Evolutionary conservation across 1,284 basidiomycete species (phyloP), one percentile per base, ranked within the genome.

Genomic region (Sporisorium scitamineum): DNA sequence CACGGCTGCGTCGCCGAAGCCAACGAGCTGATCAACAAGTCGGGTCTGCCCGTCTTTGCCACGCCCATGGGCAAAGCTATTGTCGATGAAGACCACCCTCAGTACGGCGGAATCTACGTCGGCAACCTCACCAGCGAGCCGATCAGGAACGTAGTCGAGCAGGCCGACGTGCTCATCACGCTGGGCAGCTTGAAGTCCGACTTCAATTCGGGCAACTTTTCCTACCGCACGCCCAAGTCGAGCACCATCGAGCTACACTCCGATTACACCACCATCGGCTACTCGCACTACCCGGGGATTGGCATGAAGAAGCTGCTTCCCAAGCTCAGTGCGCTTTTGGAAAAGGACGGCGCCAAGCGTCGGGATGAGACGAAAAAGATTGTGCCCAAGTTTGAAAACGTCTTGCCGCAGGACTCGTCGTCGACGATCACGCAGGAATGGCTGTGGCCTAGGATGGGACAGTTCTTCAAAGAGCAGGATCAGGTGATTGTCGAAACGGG

Each of bases 31-130:
- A 87, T 93, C 55, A 87, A 89, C 63, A 88, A 88, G 53, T 93
- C 92, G 8, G 90, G 90, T 22, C 74, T 83, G 32, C 70, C 80
- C 16, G 75, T 82, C 14, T 80, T 76, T 24, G 67, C 90, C 16
- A 89, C 94, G 0, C 94, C 94, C 0, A 95, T 96, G 94, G 95
- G 94, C 45, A 96, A 96, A 86, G 90, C 91, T 0, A 89, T 91
- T 0, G 87, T 97, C 14, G 89, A 91, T 71, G 96, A 97, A 86
- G 88, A 89, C 50, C 91, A 92, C 65, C 89, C 90, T 20, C 90
- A 93, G n/a, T 97, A 92, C 85, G 94, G 94, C 60, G 95, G 95
- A 16, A 92, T 93, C 83, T 85, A 91, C 87, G 44, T 69, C 50
- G 59, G 53, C 55, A 62, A 61, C 8, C 57, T 44, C 32, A 45